A percentile compares a stretch with the other conserved stretches of the same genome.
These are phyloP conservation scores for Candida boleticola DNA, from an alignment of 805 yeast genomes.

Conservation along the genomic window DNA sequence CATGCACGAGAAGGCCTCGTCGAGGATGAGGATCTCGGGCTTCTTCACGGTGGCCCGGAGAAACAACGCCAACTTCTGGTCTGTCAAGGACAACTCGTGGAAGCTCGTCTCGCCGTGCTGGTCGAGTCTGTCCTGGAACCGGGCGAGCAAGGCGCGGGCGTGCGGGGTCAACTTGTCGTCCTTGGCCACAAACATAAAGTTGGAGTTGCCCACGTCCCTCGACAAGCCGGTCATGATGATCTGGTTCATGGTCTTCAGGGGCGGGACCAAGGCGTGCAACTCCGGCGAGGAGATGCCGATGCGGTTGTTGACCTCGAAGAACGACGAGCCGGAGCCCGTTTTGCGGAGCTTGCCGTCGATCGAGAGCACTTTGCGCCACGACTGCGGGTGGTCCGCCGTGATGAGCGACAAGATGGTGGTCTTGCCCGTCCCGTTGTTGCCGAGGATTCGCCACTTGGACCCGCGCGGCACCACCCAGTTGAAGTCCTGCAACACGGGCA, in stretches of 20 bases:
- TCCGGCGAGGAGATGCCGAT: conserved; percentile 93
- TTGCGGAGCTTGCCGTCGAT: conserved; percentile 66
- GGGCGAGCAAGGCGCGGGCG: conserved; percentile 17
- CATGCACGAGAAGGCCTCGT: conserved; percentile 94
- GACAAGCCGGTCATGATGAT: conserved; percentile 71
- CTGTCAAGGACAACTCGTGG: conserved; percentile 56
- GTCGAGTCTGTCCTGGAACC: conserved; percentile 30
- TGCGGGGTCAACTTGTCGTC: conserved; percentile 9
- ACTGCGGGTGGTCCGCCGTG: conserved; percentile 95
- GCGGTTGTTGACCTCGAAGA: conserved; percentile 71
- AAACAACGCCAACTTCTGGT: conserved; percentile 77
- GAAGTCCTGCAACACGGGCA: conserved; percentile 57
- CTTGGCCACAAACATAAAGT: conserved; percentile 46
- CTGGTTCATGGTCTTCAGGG: conserved; percentile 47
- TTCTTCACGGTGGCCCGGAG: conserved; percentile 73
- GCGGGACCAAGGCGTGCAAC: conserved; percentile 81
- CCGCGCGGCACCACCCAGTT: conserved; percentile 68
- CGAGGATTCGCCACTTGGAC: conserved; percentile 85
- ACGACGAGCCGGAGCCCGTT: conserved; percentile 70
- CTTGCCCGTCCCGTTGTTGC: conserved; percentile 91
- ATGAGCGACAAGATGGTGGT: conserved; percentile 81
- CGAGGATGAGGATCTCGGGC: conserved; percentile 78
- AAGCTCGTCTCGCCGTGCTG: conserved; percentile 42
- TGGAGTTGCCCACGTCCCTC: conserved; percentile 54
- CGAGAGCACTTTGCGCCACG: conserved; percentile 74